Conservation (phyloP, 1,284 basidiomycete genomes). For the Sanghuangporus baumii region DNA sequence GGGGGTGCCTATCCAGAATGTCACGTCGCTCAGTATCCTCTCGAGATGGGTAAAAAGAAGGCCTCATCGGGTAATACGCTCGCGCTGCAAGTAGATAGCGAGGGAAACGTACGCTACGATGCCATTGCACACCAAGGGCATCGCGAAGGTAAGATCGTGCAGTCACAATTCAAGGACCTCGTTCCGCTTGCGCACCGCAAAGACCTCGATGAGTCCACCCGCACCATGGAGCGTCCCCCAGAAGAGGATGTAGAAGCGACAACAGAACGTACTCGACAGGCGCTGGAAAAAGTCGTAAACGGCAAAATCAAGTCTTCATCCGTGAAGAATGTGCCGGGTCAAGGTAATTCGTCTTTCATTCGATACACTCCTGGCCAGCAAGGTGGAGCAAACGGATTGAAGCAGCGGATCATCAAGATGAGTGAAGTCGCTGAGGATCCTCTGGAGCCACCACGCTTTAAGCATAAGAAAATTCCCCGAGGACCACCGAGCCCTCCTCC, state of each 20-base stretch:
- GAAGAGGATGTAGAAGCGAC: slow-evolving; percentile 87
- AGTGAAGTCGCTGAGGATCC: slow-evolving; percentile 96
- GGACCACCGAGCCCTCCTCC: slow-evolving; percentile 96
- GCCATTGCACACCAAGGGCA: slow-evolving; percentile 96
- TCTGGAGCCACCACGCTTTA: slow-evolving; percentile 93
- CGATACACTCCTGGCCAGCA: slow-evolving; percentile 95
- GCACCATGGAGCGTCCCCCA: slow-evolving; percentile 84
- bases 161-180: slow-evolving; percentile 96
- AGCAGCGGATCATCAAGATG: slow-evolving; percentile 99
- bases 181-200: slow-evolving; percentile 89
- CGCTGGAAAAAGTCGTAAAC: slow-evolving; percentile 89
- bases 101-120: slow-evolving; percentile 96
- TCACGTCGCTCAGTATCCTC: slow-evolving; percentile 94
- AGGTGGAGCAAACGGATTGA: slow-evolving; percentile 59
- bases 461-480: slow-evolving; percentile 96
- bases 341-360: slow-evolving; percentile 82
- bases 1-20: slow-evolving; percentile 97
- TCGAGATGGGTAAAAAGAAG: slow-evolving; percentile 96
- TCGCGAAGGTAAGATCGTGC: slow-evolving; percentile 77
- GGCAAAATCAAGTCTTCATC: slow-evolving; percentile 97
- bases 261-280: slow-evolving; percentile 84
- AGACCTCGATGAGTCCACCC: slow-evolving; percentile 74
- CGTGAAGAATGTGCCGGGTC: slow-evolving; percentile 80
- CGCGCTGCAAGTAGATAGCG: slow-evolving; percentile 92
- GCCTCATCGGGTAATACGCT: slow-evolving; percentile 88